phyloP scores from a whole-genome alignment of 371 early-diverging fungal species.

The Sporodiniella umbellata region DNA sequence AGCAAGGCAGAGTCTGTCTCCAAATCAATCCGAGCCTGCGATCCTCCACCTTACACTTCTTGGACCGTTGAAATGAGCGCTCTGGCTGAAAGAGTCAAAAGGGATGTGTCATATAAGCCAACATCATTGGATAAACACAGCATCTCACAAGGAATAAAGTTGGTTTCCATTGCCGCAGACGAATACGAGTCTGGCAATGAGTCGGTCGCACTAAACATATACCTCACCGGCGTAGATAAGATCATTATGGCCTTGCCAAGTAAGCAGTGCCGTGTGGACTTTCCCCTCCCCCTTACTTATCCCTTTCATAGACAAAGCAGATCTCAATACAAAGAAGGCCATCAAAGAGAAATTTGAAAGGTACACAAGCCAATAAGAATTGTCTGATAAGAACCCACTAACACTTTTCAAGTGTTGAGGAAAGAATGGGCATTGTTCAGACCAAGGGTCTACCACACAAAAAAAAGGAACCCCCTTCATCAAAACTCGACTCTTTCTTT shows the following conservation, averaged over 20 bases:
- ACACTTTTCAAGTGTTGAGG: constrained; percentile 44
- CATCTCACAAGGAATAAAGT: constrained; percentile 49
- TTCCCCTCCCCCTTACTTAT: no score
- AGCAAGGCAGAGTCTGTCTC: no score
- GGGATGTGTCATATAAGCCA: constrained; percentile 19
- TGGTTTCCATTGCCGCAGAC: constrained; percentile 50
- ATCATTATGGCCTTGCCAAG: constrained; percentile 55
- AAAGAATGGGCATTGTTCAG: constrained; percentile 33
- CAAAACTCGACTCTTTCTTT: no score
- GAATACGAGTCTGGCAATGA: constrained; percentile 54
- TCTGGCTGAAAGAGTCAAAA: constrained; percentile 31
- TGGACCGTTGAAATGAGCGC: constrained; percentile 42
- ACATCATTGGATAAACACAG: constrained; percentile 34
- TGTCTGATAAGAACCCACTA: no score
- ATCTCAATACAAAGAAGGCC: constrained; percentile 25
- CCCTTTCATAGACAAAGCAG: constrained; percentile 31
- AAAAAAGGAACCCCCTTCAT: constrained; percentile 2
- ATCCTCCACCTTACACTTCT: constrained; percentile 26
- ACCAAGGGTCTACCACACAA: no score
- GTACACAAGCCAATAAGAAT: no score
- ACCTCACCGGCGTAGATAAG: constrained; percentile 49
- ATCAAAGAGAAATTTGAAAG: constrained; percentile 5
- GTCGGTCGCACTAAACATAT: constrained; percentile 45
- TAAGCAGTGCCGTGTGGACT: no score
- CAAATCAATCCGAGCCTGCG: not conserved